Base-by-base conservation (phyloP, 805 yeast genomes). In the Metschnikowia kofuensis region DNA sequence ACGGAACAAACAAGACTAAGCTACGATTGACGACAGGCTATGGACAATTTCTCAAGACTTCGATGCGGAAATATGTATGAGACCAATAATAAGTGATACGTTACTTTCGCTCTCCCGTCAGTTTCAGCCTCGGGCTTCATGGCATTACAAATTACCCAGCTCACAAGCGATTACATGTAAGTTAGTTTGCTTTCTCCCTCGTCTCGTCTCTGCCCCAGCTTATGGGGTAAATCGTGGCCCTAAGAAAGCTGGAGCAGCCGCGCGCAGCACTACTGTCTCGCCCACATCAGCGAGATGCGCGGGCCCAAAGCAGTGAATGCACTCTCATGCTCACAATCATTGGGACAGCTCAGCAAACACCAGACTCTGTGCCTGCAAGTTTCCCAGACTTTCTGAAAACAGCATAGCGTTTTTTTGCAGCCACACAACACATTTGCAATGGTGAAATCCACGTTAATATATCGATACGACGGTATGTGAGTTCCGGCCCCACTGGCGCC, bases 391-490 rank as follows among this genome's bases (percentile, higher is more conserved):
- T 15, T 38, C 13, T n/a, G 32, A 32, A 13, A 34, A 30, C 32
- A 30, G 13, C 12, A 9, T 12, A 30, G 32, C 32, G 10, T 30
- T 30, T 30, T 2, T 10, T 30, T 12, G 10, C 6, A 30, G 32
- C 21, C 32, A 30, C 32, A 30, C 10, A 13, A n/a, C 36, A 37
- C 13, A 37, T 9, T n/a, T n/a, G 15, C 29, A 37, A 82, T 84
- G 89, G 86, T 84, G 54, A 77, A 77, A 58, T 83, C 89, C 1
- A 84, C 89, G 0, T 67, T 84, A 42, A 80, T 84, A 16, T 83
- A 79, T 62, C 73, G 89, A 58, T 79, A 77, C 47, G 89, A 84
- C 60, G 84, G 86, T 78, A 73, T 45, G 70, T 29, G 15, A 45
- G 21, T 21, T 21, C 21, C 21, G 2, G 21, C 21, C 21, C 21